Evolutionary conservation across 2,329 filamentous ascomycete species (phyloP).

Genomic region (Cordyceps cateniannulata): DNA sequence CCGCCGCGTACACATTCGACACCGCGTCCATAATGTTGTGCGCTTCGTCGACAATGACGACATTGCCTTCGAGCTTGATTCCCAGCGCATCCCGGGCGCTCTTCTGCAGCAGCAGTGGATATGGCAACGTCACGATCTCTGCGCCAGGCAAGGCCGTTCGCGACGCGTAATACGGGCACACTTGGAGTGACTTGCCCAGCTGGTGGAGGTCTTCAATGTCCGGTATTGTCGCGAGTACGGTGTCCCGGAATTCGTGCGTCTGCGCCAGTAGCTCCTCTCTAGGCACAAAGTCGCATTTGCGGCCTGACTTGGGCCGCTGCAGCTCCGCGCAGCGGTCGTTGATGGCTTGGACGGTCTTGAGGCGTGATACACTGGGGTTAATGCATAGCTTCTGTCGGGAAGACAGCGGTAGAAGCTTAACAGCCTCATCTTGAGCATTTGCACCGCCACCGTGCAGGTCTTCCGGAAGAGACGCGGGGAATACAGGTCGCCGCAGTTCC

Average conservation of each 20-base stretch:
- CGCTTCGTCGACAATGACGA: conserved; percentile 95
- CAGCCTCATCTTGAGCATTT: conserved; percentile 27
- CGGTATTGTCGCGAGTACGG: conserved; percentile 72
- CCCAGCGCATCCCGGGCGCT: conserved; percentile 81
- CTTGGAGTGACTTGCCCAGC: conserved; percentile 68
- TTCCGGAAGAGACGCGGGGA: conserved; percentile 63
- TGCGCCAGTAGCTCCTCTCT: conserved; percentile 67
- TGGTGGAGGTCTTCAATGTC: conserved; percentile 88
- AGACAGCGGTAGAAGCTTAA: conserved; percentile 78
- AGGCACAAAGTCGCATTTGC: conserved; percentile 70
- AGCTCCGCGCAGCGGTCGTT: conserved; percentile 90
- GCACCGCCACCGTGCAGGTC: conserved; percentile 25
- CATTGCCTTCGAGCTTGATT: conserved; percentile 76
- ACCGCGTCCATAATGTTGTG: conserved; percentile 98
- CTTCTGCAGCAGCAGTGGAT: conserved; percentile 81
- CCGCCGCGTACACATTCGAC: conserved; percentile 74
- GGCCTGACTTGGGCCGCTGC: conserved; percentile 58
- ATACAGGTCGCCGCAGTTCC: conserved; percentile 70
- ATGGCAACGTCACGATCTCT: conserved; percentile 88
- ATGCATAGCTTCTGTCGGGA: conserved; percentile 88
- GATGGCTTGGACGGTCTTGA: conserved; percentile 70
- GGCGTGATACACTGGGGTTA: conserved; percentile 69
- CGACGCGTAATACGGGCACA: conserved; percentile 97
- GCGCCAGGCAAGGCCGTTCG: conserved; percentile 73
- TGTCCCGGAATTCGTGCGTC: conserved; percentile 77